Base-by-base conservation (phyloP, 495 filamentous ascomycete species). In the Penicillium riverlandense region DNA sequence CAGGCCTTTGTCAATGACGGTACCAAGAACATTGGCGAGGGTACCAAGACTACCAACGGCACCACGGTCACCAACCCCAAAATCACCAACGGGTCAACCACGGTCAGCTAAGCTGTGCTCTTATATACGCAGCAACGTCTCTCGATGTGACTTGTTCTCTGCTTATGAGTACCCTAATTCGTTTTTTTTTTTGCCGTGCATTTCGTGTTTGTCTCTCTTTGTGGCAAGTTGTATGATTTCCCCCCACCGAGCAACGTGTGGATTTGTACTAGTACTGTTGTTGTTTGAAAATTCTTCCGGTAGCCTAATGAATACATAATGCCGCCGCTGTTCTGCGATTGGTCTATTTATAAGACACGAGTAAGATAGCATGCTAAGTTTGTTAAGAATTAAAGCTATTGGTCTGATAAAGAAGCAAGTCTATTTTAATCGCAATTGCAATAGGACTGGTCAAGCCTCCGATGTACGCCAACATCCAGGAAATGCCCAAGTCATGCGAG, bases 1-100 rank as follows among this genome's bases (percentile, higher is more conserved):
- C 54, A 77, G 40, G 72, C 75, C 6, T 77, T 80, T 44, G 63
- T 64, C 53, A 61, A 55, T 28, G 59, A 45, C 44, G 61, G 61
- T 44, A 38, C 51, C 28, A 37, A 43, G n/a, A 15, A 41, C 10
- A 8, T 54, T 22, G 40, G 46, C n/a, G 43, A 47, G 11, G 52
- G 53, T 8, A 28, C 44, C 16, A 60, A 60, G 48, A 34, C 43
- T 28, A 48, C 38, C 7, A 53, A 58, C 29, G 49, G 51, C 13
- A 15, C 46, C 8, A 40, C 48, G 29, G 41, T 49, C 14, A 48
- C 52, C 15, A 16, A 16, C 15, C 15, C 15, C 15, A 16, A 1
- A 27, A 39, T 48, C 14, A 48, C 52, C 27, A 47, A 53, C 29
- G 55, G 50, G 0, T 53, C 59, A 37, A 58, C 64, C 44, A 44